Conservation (phyloP, 176 grass and related monocot species). For the Oropetium thomaeum region DNA sequence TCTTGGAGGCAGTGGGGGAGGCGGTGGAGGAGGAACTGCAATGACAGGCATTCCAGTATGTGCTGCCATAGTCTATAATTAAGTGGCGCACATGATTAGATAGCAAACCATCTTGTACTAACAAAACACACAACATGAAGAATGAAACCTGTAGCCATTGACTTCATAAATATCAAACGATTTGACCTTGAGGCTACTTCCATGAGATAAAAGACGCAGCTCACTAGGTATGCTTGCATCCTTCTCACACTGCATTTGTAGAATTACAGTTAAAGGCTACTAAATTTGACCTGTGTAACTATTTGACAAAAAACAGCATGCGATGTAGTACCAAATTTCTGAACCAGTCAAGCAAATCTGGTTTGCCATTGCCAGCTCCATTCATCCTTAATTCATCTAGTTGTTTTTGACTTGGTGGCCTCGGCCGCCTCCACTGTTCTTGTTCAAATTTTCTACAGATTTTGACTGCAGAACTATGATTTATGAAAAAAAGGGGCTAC, state of each 20-base stretch:
- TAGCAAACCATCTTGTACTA: no score
- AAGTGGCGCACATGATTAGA: no score
- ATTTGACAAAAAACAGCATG: no score
- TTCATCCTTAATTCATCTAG: not conserved
- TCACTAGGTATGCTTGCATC: not conserved
- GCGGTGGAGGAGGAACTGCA: no score
- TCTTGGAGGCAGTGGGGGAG: no score
- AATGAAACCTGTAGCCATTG: no score
- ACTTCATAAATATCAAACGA: not conserved
- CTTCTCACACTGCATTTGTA: not conserved
- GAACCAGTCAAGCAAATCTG: constrained; percentile 16
- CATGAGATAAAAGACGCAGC: not conserved
- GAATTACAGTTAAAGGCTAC: not conserved
- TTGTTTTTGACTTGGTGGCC: constrained; percentile 11
- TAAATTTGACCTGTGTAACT: no score
- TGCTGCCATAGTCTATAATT: no score
- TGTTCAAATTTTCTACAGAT: not conserved
- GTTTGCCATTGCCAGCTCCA: not conserved
- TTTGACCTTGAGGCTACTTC: not conserved
- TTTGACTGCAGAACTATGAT: no score
- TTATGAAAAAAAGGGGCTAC: no score
- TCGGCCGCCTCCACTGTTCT: not conserved
- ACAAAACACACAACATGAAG: no score
- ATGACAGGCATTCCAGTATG: no score
- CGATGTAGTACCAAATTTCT: not conserved